Base-by-base conservation (phyloP, 306 rosid species). In the Rosa multiflora region DNA sequence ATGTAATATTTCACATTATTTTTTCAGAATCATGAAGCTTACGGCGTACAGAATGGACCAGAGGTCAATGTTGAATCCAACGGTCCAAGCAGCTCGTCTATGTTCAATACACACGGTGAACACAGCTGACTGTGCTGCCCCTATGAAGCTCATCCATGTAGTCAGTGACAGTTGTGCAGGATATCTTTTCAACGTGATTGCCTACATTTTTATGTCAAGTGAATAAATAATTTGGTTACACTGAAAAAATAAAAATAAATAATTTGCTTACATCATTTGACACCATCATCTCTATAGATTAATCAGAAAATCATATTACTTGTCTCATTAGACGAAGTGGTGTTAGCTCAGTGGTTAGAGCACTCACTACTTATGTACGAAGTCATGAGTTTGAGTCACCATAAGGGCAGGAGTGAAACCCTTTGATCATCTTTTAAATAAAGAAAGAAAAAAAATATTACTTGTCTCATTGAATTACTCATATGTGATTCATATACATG, bases 141-240 rank as follows among this genome's bases (percentile, higher is more conserved):
- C 99, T 42, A 92, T 23, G 17, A 91, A 61, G 76, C 85, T 75
- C 90, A 92, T 90, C 99, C 97, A 95, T 2, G 94, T 80, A 8
- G 97, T 88, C 70, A 91, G 78, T 49, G 97, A 95, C 3, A 92
- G 46, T 84, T 85, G 95, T 0, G 99, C 99, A 0, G 94, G 98
- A 63, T 92, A 95, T 76, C 93, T 87, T 88, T 88, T 91, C 86
- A 92, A 83, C 8, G 92, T 92, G 10, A 80, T n/a, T 76, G 98
- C 96, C 99, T 91, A 70, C 66, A 82, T 77, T 70, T 80, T 68
- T 40, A 4, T 23, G 11, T 39, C 10, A 1, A 67, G 71, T 15
- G n/a, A 29, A 40, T 18, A 62, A 46, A 76, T 46, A 15, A 75
- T 21, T 58, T 58, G 66, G 12, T 11, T 53, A 18, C 29, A 73